Base-by-base conservation (phyloP, 208 protist genomes). In the Plasmodiophora brassicae region DNA sequence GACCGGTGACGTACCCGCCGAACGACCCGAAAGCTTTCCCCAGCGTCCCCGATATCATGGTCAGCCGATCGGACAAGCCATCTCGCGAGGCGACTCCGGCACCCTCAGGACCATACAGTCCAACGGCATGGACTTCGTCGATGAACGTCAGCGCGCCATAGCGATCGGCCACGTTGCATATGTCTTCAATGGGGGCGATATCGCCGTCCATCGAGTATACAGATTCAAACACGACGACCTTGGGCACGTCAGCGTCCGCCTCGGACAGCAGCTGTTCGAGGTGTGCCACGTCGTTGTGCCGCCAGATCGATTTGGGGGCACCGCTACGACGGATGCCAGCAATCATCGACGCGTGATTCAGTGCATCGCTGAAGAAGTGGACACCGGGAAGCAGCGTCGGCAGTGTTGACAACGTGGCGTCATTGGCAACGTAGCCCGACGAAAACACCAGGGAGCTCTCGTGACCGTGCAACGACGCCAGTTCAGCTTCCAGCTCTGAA, bases 191-290 rank as follows among this genome's bases (percentile, higher is more conserved):
- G 84, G 97, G 95, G 20, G 96, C 93, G 85, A 99, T 98, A 85
- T 96, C 96, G 28, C 98, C 97, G 84, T 98, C 97, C 98, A 99
- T 99, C 46, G 95, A 98, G 92, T 99, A 99, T 71, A 99, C 97
- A 5, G 96, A 97, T 92, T 99, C 97, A 10, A 99, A 96, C 85
- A 98, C 94, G 50, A 99, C 94, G 39, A 98, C 43, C 71, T 95
- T 95, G 28, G 93, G 93, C 39, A 86, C 72, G 38, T 85, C 38
- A 92, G 85, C 46, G 50, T 28, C 90, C 25, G 89, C 78, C 0
- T 91, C 65, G 0, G 65, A 41, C 1, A 97, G 88, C 0, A 95
- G 71, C 28, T 94, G 84, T 65, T 99, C 97, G 1, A 99, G 93
- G 88, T 97, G 91, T 45, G 94, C 93, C 35, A 96, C 94, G 86